Percentiles rank a stretch among this genome's conserved stretches.
phyloP scores from a whole-genome alignment of 2,329 filamentous ascomycete genomes.

The Ceratocystis destructans region DNA sequence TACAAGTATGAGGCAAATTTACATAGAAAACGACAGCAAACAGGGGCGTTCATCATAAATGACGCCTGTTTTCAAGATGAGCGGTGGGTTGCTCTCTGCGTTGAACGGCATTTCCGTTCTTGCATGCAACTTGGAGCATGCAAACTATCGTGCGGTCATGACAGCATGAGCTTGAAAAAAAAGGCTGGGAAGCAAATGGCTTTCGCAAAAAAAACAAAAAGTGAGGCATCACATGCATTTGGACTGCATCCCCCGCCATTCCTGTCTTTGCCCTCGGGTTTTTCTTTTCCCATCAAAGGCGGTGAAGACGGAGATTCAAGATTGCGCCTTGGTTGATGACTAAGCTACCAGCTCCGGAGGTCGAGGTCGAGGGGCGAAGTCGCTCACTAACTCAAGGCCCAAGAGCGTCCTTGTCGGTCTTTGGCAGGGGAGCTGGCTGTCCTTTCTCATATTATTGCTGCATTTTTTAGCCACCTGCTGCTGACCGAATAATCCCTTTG shows the following conservation, averaged over 20 bases:
- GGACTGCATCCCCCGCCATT: slow-evolving; percentile 9
- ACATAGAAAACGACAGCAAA: too few relatives aligned
- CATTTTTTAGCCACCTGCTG: background rate
- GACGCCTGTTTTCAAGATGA: too few relatives aligned
- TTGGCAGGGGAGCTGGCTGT: background rate
- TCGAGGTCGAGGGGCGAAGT: background rate
- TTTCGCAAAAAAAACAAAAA: background rate
- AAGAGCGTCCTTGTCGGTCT: background rate
- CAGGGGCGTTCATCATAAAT: too few relatives aligned
- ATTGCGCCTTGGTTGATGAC: background rate
- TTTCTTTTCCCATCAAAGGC: background rate
- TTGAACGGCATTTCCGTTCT: background rate
- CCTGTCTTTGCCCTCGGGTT: background rate
- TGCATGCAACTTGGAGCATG: too few relatives aligned
- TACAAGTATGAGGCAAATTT: background rate
- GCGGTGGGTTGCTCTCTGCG: background rate
- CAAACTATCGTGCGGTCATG: too few relatives aligned
- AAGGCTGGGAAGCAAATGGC: background rate
- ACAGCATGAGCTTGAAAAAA: background rate
- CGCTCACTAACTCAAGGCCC: background rate
- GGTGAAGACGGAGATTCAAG: background rate
- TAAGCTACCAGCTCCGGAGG: background rate
- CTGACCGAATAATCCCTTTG: background rate
- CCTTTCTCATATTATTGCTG: background rate
- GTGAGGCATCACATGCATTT: slow-evolving; percentile 10